These are phyloP conservation scores for Musa itinerans DNA, from an alignment of 176 grass and related monocot species.

Conservation along the genomic window DNA sequence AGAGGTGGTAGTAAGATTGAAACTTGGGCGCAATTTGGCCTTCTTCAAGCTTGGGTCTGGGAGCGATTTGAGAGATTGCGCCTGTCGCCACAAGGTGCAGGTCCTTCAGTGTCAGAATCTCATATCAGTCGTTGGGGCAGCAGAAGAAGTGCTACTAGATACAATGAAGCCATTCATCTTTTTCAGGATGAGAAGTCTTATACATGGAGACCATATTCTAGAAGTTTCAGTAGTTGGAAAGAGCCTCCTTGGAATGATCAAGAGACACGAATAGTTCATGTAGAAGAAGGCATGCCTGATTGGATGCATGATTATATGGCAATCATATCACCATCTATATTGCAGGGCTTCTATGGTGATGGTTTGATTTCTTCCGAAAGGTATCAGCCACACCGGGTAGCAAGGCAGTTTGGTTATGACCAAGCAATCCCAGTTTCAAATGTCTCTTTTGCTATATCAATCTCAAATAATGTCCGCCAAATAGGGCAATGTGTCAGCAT, in stretches of 20 bases:
- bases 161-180: conserved; percentile 18
- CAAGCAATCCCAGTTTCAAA: conserved; percentile 29
- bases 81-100: conserved; percentile 13
- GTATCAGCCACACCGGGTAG: conserved; percentile 47
- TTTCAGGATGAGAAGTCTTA: conserved; percentile 33
- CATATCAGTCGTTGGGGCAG: conserved; percentile 20
- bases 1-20: conserved; percentile 12
- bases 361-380: conserved; percentile 8
- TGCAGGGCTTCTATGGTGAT: conserved; percentile 35
- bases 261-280: conserved; percentile 23
- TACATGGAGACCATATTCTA: conserved; percentile 42
- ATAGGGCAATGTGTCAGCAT: conserved; percentile 17
- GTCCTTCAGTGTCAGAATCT: conserved; percentile 27
- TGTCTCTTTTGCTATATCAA: conserved; percentile 1
- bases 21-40: conserved; percentile 33
- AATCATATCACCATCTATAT: conserved; percentile 22
- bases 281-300: conserved; percentile 20
- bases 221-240: conserved; percentile 23
- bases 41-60: conserved; percentile 60
- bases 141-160: conserved; percentile 23
- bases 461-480: background rate
- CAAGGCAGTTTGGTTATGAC: conserved; percentile 61
- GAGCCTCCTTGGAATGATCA: conserved; percentile 34
- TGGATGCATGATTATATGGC: conserved; percentile 38
- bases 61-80: conserved; percentile 30